A percentile compares a stretch with the other conserved stretches of the same genome.
These are phyloP conservation scores for Trypanosoma melophagium DNA, from an alignment of 208 protist species.

Conservation along the genomic window DNA sequence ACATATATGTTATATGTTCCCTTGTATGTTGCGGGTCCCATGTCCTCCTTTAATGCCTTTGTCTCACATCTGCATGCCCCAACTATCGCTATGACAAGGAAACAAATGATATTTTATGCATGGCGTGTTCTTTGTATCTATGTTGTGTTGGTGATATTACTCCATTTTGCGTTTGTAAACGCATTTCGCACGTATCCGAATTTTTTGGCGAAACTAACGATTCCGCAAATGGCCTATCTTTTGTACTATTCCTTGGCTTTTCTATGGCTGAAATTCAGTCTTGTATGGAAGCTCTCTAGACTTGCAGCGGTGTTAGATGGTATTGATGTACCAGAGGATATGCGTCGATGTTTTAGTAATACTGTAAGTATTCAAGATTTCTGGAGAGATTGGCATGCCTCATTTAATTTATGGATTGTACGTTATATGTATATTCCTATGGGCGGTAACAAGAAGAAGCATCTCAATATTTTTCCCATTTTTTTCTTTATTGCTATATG, in stretches of 20 bases:
- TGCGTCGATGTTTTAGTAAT: constrained; percentile 73
- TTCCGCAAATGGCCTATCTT: constrained; percentile 25
- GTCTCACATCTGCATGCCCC: constrained; percentile 57
- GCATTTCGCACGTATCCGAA: constrained; percentile 33
- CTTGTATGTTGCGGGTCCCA: constrained; percentile 89
- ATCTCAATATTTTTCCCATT: constrained; percentile 79
- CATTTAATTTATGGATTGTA: constrained; percentile 93
- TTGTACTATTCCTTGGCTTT: constrained; percentile 52
- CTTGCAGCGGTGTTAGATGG: constrained; percentile 67
- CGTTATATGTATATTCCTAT: constrained; percentile 87
- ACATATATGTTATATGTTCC: constrained; percentile 89
- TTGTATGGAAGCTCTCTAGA: constrained; percentile 80
- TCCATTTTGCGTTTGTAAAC: constrained; percentile 58
- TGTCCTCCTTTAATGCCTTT: constrained; percentile 90
- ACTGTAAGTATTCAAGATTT: constrained; percentile 82
- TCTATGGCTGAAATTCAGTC: constrained; percentile 72
- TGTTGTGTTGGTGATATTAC: constrained; percentile 17
- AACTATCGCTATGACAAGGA: constrained; percentile 30
- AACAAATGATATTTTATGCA: constrained; percentile 30
- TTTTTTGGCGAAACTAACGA: constrained; percentile 21
- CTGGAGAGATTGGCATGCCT: constrained; percentile 92
- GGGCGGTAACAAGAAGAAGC: constrained; percentile 52
- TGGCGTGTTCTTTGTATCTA: constrained; percentile 39
- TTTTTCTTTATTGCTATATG: constrained; percentile 94
- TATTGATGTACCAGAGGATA: constrained; percentile 82